Conservation (phyloP, 73 alveolate species). For the Stentor roeselii region DNA sequence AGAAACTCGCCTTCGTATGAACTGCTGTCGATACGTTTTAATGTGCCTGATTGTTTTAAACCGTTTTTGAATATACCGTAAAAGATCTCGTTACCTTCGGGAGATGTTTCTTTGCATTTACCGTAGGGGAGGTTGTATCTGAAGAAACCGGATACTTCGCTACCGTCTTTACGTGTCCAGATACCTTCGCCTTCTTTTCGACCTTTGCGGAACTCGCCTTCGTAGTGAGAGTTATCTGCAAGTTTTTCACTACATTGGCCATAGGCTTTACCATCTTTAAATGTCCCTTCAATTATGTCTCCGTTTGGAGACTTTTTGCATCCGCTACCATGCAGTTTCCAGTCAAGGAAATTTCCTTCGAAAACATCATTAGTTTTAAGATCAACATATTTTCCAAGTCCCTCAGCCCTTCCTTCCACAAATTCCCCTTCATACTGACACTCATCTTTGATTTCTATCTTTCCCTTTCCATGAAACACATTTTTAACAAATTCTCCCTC, state of each 20-base stretch:
- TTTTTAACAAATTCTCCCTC: neutral
- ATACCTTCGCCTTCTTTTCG: slow-evolving; percentile 62
- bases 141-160: neutral
- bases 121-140: neutral
- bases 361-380: slow-evolving; percentile 27
- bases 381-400: slow-evolving; percentile 30
- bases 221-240: slow-evolving; percentile 70
- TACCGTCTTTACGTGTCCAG: neutral
- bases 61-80: neutral
- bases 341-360: slow-evolving; percentile 35
- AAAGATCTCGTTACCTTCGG: neutral
- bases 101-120: neutral
- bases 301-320: slow-evolving; percentile 68
- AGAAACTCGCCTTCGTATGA: neutral
- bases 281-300: slow-evolving; percentile 83
- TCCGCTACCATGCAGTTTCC: slow-evolving; percentile 85
- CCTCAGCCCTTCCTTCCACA: slow-evolving; percentile 34
- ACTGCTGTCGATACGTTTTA: neutral
- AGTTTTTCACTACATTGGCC: slow-evolving; percentile 76
- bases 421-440: slow-evolving; percentile 39
- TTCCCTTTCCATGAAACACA: slow-evolving; percentile 11
- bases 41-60: neutral
- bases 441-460: neutral
- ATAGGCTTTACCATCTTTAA: slow-evolving; percentile 65
- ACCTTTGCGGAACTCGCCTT: slow-evolving; percentile 48